These are phyloP conservation scores for Parasitella parasitica DNA, from an alignment of 371 early-diverging fungal genomes.

Conservation along the genomic window DNA sequence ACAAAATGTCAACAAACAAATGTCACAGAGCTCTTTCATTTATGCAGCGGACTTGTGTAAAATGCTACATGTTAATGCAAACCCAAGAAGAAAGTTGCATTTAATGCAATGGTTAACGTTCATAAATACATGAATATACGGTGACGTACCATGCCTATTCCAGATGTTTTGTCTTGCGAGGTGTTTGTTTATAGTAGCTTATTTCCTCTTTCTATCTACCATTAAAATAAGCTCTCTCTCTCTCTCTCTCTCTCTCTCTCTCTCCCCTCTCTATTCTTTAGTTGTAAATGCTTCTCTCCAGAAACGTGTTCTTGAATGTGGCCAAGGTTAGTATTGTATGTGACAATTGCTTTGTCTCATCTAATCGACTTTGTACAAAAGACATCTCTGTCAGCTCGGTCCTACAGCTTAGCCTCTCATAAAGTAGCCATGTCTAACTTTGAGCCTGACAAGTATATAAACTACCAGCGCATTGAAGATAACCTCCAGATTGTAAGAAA, in stretches of 20 bases:
- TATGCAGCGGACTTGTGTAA: too few species aligned
- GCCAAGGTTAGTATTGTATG: slow-evolving; percentile 24
- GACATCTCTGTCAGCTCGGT: not conserved
- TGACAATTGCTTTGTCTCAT: not conserved
- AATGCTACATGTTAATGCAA: too few species aligned
- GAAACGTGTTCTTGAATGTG: slow-evolving; percentile 21
- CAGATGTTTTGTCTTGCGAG: too few species aligned
- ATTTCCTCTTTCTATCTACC: too few species aligned
- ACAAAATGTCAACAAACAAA: too few species aligned
- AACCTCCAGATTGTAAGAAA: slow-evolving; percentile 88
- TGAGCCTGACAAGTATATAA: slow-evolving; percentile 85
- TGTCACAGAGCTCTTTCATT: too few species aligned
- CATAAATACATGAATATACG: too few species aligned
- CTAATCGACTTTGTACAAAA: not conserved
- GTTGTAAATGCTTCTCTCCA: not conserved
- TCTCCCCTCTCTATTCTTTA: slow-evolving; percentile 22
- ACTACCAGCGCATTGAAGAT: slow-evolving; percentile 90
- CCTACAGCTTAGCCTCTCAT: slow-evolving; percentile 44
- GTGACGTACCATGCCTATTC: too few species aligned
- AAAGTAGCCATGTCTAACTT: slow-evolving; percentile 85
- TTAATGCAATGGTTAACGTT: too few species aligned
- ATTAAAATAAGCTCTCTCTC: too few species aligned
- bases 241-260: slow-evolving; percentile 8
- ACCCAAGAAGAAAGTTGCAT: too few species aligned
- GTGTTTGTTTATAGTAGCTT: not conserved